Evolutionary conservation across 495 filamentous ascomycete species (phyloP).

Genomic region (Tuber aestivum): DNA sequence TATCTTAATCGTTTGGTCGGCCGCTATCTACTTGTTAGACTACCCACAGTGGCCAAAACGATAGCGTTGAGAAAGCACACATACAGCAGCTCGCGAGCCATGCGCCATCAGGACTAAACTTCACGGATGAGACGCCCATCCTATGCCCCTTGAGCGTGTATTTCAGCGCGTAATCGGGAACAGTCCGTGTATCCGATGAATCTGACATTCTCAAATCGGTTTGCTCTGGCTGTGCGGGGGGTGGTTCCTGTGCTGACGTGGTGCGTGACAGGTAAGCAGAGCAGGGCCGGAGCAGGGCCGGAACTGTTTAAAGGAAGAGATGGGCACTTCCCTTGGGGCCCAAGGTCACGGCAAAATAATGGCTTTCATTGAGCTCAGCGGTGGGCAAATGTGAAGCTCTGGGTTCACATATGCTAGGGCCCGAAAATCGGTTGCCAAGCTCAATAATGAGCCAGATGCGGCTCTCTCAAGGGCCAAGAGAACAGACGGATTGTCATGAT

Average conservation of each 20-base stretch:
- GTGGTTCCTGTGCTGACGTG: neutral
- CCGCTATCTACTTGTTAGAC: slow-evolving; percentile 49
- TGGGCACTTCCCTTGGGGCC: neutral
- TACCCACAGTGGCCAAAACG: neutral
- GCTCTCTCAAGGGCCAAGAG: neutral
- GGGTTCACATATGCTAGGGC: neutral
- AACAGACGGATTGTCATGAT: neutral
- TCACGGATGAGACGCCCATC: slow-evolving; percentile 73
- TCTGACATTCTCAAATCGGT: neutral
- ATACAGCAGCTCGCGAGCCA: slow-evolving; percentile 83
- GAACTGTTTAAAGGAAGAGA: neutral
- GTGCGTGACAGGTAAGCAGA: neutral
- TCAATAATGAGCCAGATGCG: neutral
- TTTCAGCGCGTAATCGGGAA: slow-evolving; percentile 45
- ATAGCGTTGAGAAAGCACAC: slow-evolving; percentile 27
- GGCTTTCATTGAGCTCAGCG: neutral
- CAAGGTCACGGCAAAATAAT: neutral
- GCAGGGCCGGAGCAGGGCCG: neutral
- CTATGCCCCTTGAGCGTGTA: slow-evolving; percentile 68
- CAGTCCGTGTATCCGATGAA: neutral
- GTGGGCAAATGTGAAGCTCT: neutral
- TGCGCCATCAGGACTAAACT: slow-evolving; percentile 80
- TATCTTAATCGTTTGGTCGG: slow-evolving; percentile 81
- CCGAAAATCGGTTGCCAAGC: neutral
- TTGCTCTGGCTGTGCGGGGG: neutral